Evolutionary conservation across 164 flowering plant genomes (phyloP).

Genomic region (Aristolochia contorta): DNA sequence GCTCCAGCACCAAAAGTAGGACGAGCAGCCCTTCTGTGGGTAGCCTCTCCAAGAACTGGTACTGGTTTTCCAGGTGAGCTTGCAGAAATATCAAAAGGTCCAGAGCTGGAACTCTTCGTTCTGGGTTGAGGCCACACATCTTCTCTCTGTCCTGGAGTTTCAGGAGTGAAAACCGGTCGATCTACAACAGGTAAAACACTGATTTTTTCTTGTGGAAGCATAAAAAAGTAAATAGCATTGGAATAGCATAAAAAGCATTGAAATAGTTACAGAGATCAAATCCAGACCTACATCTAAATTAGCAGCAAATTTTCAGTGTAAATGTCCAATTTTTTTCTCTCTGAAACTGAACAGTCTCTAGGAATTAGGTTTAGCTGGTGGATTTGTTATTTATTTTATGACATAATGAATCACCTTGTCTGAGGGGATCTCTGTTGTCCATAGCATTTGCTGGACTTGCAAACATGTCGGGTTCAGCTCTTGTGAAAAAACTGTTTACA

Average conservation of each 20-base stretch:
- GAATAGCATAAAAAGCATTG: neutral
- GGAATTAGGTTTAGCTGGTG: neutral
- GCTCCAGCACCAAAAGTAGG: constrained; percentile 41
- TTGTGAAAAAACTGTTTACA: constrained; percentile 51
- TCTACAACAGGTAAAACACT: constrained; percentile 83
- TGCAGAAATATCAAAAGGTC: constrained; percentile 53
- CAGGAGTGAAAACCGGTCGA: constrained; percentile 69
- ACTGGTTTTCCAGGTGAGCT: constrained; percentile 15
- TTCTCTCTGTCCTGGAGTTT: constrained; percentile 88
- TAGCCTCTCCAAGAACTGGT: constrained; percentile 31
- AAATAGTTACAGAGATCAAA: neutral
- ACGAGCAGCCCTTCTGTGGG: constrained; percentile 41
- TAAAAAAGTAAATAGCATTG: neutral
- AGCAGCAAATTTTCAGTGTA: neutral
- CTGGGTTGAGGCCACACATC: constrained; percentile 75
- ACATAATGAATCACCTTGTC: constrained; percentile 54
- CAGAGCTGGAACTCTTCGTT: constrained; percentile 64
- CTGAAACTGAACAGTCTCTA: too few relatives aligned
- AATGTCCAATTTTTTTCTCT: too few relatives aligned
- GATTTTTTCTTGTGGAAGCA: constrained; percentile 28
- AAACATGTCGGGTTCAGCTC: constrained; percentile 70
- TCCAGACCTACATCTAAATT: neutral
- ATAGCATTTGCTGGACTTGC: constrained; percentile 53
- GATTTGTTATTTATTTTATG: neutral
- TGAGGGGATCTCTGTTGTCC: constrained; percentile 57